These are phyloP conservation scores for Lotmaria passim DNA, from an alignment of 208 protist species.

Conservation along the genomic window DNA sequence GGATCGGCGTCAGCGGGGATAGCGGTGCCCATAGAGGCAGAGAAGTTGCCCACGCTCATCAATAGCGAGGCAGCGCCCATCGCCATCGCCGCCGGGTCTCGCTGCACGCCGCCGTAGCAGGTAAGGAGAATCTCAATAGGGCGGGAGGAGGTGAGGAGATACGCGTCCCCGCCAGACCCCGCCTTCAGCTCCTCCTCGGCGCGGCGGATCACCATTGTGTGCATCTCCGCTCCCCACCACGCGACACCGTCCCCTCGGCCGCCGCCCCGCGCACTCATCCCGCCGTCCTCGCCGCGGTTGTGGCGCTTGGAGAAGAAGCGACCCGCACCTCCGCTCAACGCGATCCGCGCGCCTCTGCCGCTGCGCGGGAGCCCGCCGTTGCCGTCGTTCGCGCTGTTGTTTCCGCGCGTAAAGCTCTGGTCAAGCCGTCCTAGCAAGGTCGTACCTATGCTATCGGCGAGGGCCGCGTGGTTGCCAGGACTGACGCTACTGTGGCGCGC, in stretches of 20 bases:
- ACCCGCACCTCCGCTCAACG: background rate
- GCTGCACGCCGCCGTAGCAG: slow-evolving; percentile 33
- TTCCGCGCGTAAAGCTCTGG: background rate
- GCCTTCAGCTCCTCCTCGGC: slow-evolving; percentile 26
- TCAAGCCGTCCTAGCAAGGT: background rate
- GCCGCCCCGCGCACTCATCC: background rate
- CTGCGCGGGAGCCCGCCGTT: background rate
- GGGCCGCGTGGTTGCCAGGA: background rate
- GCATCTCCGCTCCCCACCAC: slow-evolving; percentile 27
- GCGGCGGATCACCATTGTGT: slow-evolving; percentile 24
- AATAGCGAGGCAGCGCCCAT: slow-evolving; percentile 24
- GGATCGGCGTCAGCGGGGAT: slow-evolving; percentile 41
- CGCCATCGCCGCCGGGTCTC: slow-evolving; percentile 21
- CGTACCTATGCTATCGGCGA: background rate
- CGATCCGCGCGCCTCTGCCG: background rate
- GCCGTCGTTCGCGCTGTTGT: background rate
- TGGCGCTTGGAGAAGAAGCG: slow-evolving; percentile 25
- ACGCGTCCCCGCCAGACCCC: slow-evolving; percentile 26
- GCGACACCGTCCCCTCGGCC: background rate
- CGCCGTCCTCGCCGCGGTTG: slow-evolving; percentile 9
- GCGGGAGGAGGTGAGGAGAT: slow-evolving; percentile 29
- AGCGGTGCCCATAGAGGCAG: slow-evolving; percentile 6
- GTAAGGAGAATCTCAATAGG: slow-evolving; percentile 35
- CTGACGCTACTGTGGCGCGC: slow-evolving; percentile 1
- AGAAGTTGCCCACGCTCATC: slow-evolving; percentile 15